Conservation (phyloP, 768 basidiomycete genomes). For the Pleurotus tuoliensis region DNA sequence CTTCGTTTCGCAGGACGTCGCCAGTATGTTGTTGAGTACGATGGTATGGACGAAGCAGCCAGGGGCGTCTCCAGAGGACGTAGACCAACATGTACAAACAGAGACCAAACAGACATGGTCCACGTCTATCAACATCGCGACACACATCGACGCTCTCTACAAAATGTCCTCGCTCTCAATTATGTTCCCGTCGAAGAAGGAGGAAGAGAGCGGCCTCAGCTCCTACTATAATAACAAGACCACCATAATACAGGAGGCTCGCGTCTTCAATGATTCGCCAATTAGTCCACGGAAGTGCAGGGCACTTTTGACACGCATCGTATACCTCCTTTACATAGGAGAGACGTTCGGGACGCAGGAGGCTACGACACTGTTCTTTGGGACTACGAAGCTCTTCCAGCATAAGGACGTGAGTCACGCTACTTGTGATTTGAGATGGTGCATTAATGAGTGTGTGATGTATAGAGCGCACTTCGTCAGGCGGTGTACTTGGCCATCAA, state of each 20-base stretch:
- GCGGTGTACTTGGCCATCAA: constrained; percentile 99
- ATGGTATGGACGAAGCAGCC: neutral
- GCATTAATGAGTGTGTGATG: constrained; percentile 6
- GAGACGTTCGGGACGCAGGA: constrained; percentile 95
- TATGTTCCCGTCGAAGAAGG: constrained; percentile 89
- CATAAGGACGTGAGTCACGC: constrained; percentile 88
- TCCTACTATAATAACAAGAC: constrained; percentile 96
- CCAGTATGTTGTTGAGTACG: too few relatives aligned
- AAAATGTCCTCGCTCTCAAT: constrained; percentile 50
- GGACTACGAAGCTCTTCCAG: constrained; percentile 97
- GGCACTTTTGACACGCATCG: constrained; percentile 92
- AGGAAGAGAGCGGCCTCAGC: constrained; percentile 92
- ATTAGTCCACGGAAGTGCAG: constrained; percentile 97
- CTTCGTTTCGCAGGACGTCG: too few relatives aligned
- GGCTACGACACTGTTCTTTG: constrained; percentile 97
- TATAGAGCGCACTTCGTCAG: constrained; percentile 93
- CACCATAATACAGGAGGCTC: constrained; percentile 96
- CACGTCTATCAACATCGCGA: constrained; percentile 32
- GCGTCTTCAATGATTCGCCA: constrained; percentile 98
- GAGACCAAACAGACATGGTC: constrained; percentile 34
- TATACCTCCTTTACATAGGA: constrained; percentile 94
- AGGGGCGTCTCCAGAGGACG: constrained; percentile 7
- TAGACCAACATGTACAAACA: constrained; percentile 22
- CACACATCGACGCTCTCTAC: constrained; percentile 14
- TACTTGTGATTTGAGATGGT: constrained; percentile 7